phyloP scores from a whole-genome alignment of 1,284 basidiomycete species.

The Flammula alnicola region DNA sequence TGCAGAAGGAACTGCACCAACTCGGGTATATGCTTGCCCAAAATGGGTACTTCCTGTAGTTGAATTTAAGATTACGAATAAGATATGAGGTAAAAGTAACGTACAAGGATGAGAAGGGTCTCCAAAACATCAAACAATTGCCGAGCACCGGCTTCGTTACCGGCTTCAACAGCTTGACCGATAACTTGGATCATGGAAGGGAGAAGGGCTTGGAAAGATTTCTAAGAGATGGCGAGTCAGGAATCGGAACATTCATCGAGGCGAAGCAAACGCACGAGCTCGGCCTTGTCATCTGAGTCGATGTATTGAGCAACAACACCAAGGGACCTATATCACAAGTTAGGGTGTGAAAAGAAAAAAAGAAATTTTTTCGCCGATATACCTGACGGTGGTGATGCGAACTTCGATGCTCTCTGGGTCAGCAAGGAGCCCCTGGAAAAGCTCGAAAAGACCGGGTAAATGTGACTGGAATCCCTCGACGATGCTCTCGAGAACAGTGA shows the following conservation, averaged over 20 bases:
- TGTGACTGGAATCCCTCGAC: slow-evolving; percentile 87
- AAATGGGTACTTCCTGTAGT: slow-evolving; percentile 85
- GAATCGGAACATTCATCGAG: neutral
- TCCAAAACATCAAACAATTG: slow-evolving; percentile 96
- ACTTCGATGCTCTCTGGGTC: slow-evolving; percentile 94
- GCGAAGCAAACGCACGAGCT: slow-evolving; percentile 66
- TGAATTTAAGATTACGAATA: slow-evolving; percentile 12
- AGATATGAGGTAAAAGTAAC: slow-evolving; percentile 22
- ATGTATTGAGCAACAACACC: slow-evolving; percentile 96
- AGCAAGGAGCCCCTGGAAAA: slow-evolving; percentile 80
- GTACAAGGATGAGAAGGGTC: slow-evolving; percentile 88
- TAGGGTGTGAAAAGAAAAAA: slow-evolving; percentile 12
- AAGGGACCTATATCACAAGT: slow-evolving; percentile 62
- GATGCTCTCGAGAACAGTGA: slow-evolving; percentile 90
- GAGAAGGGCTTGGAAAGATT: slow-evolving; percentile 89
- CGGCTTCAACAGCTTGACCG: slow-evolving; percentile 83
- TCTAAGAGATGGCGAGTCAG: slow-evolving; percentile 44
- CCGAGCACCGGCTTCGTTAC: slow-evolving; percentile 84
- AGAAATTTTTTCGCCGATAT: slow-evolving; percentile 25
- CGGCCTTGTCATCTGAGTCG: slow-evolving; percentile 84
- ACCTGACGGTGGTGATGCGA: slow-evolving; percentile 89
- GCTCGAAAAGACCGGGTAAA: slow-evolving; percentile 79
- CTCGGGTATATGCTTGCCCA: slow-evolving; percentile 88
- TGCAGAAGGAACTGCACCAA: slow-evolving; percentile 90
- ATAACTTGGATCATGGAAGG: slow-evolving; percentile 92